Conservation (phyloP, 2,329 filamentous ascomycete genomes). For the Lachnellula arida region DNA sequence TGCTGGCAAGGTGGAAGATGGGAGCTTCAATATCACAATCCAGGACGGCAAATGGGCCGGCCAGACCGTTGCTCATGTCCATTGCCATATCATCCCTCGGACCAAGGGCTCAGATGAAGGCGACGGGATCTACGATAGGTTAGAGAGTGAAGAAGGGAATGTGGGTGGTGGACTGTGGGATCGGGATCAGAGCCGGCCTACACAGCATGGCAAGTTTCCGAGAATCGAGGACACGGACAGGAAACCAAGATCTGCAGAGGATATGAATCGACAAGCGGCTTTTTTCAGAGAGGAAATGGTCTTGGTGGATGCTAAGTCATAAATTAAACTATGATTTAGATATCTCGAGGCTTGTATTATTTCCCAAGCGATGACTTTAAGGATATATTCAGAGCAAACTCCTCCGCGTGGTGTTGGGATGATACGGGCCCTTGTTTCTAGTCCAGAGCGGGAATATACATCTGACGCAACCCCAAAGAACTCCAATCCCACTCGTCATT, state of each 20-base stretch:
- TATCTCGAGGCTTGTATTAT: no score
- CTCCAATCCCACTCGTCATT: no score
- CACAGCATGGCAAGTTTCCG: constrained; percentile 56
- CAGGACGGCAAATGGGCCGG: constrained; percentile 89
- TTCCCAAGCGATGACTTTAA: no score
- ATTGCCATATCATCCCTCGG: constrained; percentile 86
- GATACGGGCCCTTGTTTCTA: no score
- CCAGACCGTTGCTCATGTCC: constrained; percentile 90
- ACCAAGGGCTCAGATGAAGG: constrained; percentile 49
- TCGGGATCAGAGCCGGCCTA: constrained; percentile 41
- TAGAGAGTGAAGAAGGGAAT: constrained; percentile 84
- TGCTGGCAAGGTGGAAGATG: constrained; percentile 43
- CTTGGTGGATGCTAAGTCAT: constrained; percentile 3
- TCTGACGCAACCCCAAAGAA: no score
- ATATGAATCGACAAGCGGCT: constrained; percentile 76
- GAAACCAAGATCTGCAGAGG: constrained; percentile 60
- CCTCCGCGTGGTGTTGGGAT: no score
- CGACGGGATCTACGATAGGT: constrained; percentile 75
- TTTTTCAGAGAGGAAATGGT: constrained; percentile 28
- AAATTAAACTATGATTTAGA: background rate
- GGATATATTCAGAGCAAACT: no score
- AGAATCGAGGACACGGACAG: constrained; percentile 68
- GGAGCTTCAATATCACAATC: constrained; percentile 88
- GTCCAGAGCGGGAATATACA: no score
- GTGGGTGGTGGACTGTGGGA: constrained; percentile 68